Base-by-base conservation (phyloP, 177 flowering plant species). In the Vitis hybrid region DNA sequence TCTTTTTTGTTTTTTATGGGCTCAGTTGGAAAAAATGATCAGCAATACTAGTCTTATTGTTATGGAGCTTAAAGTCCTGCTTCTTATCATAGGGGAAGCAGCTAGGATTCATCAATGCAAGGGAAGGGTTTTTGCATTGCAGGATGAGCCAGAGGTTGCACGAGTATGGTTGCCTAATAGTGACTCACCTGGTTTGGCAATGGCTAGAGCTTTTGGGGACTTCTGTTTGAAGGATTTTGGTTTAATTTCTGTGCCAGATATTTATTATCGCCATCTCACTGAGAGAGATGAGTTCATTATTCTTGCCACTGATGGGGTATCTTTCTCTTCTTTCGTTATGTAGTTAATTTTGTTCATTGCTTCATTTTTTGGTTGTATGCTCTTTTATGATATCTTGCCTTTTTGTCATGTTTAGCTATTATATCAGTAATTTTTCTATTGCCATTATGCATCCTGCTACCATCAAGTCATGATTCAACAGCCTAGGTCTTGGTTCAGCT, bases 161-260 rank as follows among this genome's bases (percentile, higher is more conserved):
- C 90, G 97, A 66, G 92, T 91, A 21, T 91, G 97, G 97, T 75
- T 91, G 68, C 97, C 97, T 1, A 82, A 88, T 57, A 85, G 77
- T 72, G 91, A 91, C 67, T 84, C 97, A 1, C 97, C 97, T 59
- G 94, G 97, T 54, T 79, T 91, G 71, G 97, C 97, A 68, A 91
- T 89, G 94, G 94, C 94, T 67, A 80, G 97, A 81, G 97, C 97
- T 54, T 91, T 91, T 82, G 97, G 97, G 19, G 94, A 91, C 73
- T 91, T 91, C 74, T 91, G 97, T 67, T 79, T 91, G 60, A 89
- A 91, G 75, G 92, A 91, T 73, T 91, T 83, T 76, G 97, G 97
- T 72, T 81, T 91, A 68, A 91, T 90, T 72, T 88, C 94, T 67
- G 88, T 85, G 13, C 97, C 97, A 40, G 97, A 88, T 75, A 65